Evolutionary conservation across 1,284 basidiomycete species (phyloP), one percentile per base, ranked within the genome.

Genomic region (Ceratobasidium theobromae): DNA sequence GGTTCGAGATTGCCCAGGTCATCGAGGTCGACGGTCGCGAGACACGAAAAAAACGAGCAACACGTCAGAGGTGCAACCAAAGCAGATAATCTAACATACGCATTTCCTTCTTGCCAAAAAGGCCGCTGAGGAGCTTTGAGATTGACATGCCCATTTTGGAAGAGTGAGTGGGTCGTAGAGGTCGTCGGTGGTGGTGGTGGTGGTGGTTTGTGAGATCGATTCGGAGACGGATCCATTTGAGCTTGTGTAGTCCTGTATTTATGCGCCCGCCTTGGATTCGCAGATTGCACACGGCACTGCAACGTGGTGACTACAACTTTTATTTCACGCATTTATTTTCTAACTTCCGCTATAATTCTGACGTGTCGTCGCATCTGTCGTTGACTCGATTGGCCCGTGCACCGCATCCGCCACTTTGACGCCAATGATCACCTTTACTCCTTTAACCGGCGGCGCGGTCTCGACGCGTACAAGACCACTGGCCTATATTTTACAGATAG

Each of bases 91-190:
- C 9, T 11, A 5, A 85, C 93, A 77, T 79, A 95, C 96, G 94
- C 95, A 99, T 98, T 82, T 99, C 97, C 85, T 91, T 97, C 86
- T 98, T 98, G 80, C 96, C 96, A 75, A 99, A 95, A 77, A 99
- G 85, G 78, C 85, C 86, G 69, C 86, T 84, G 75, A 97, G 86
- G 65, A 95, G 82, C 74, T 77, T 84, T 72, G 93, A 95, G 74
- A 95, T 80, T 49, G 86, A 86, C 72, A 95, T 82, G 88, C 93
- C 92, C 92, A 95, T 95, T 77, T 75, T 71, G 43, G 45, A 3
- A 23, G 43, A 45, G 55, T 48, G 55, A 14, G 41, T 28, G 57
- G 49, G 38, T 38, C 45, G 53, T 38, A 40, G 18, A 32, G 32
- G 53, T 57, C 53, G 53, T 57, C 45, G 46, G 23, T 11, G 12